Percentiles rank a stretch among this genome's conserved stretches.
Evolutionary conservation across 2,329 filamentous ascomycete genomes (phyloP).

Genomic region (Pseudogymnoascus sp.): DNA sequence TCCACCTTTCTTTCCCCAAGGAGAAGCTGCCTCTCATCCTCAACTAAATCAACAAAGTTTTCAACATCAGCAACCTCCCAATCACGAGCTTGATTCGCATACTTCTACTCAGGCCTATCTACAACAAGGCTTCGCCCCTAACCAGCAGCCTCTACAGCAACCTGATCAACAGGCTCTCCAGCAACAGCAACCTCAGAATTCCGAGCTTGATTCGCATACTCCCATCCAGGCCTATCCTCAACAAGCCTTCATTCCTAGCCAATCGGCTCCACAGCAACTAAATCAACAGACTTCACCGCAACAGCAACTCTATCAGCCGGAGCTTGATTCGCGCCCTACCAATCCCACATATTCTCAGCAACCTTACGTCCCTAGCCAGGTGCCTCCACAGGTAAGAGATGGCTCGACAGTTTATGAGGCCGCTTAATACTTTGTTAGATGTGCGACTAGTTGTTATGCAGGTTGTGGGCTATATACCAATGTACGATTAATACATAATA

Average conservation of each 20-base stretch:
- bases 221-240: not conserved
- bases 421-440: not conserved
- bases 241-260: not conserved
- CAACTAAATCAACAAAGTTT: not conserved
- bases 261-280: not conserved
- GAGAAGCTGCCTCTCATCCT: not conserved
- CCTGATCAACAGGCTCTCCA: not conserved
- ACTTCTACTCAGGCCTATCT: not conserved
- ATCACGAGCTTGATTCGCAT: not conserved
- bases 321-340: not conserved
- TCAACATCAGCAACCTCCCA: not conserved
- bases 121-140: not conserved
- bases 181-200: not conserved
- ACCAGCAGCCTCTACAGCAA: not conserved
- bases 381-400: not conserved
- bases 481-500: not conserved
- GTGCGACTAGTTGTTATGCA: not conserved
- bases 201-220: not conserved
- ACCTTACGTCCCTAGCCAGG: not conserved
- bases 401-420: not conserved
- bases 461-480: not conserved
- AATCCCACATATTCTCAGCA: not conserved
- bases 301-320: not conserved
- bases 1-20: not conserved
- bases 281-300: not conserved